Evolutionary conservation across 2,329 filamentous ascomycete genomes (phyloP).

Genomic region (Pestalotiopsis sp.): DNA sequence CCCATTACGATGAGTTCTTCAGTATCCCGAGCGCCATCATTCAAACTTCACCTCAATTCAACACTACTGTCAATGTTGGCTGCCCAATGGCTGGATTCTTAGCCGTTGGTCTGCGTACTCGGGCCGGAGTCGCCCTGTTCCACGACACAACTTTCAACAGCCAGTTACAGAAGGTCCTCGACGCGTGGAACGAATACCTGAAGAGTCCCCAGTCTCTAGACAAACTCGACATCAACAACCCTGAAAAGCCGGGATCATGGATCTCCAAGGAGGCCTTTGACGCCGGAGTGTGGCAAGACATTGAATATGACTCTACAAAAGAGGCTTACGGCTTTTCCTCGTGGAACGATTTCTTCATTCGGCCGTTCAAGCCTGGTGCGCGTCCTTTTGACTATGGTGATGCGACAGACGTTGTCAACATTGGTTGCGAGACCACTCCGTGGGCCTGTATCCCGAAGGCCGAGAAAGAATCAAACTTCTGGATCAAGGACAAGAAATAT

Average conservation of each 20-base stretch:
- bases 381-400: neutral
- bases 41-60: neutral
- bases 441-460: neutral
- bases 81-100: neutral
- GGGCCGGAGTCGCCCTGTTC: neutral
- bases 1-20: neutral
- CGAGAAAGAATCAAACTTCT: neutral
- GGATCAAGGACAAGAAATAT: neutral
- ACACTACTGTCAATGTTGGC: neutral
- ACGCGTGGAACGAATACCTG: neutral
- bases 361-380: neutral
- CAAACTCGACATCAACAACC: neutral
- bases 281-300: neutral
- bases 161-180: neutral
- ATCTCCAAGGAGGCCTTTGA: neutral
- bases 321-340: neutral
- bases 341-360: neutral
- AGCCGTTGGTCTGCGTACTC: neutral
- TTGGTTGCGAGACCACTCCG: neutral
- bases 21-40: neutral
- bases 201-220: neutral
- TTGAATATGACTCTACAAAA: neutral
- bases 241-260: neutral
- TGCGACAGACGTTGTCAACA: neutral
- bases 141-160: neutral